A percentile compares a stretch with the other conserved stretches of the same genome.
Conservation (phyloP, 2,329 filamentous ascomycete species). For the Sordariomycetes sp. region DNA sequence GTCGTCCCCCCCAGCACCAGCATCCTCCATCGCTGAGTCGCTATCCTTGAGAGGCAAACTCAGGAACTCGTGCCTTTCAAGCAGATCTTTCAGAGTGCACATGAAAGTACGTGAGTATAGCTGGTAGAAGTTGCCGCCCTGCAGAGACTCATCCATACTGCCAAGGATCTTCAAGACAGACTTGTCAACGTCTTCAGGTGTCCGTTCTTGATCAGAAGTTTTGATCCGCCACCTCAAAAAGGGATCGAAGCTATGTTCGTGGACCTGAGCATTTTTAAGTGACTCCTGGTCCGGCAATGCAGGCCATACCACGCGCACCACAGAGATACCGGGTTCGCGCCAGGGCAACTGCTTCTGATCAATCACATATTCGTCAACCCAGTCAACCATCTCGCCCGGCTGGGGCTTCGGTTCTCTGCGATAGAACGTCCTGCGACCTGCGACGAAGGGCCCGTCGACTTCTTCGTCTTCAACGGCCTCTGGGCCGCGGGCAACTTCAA, state of each 20-base stretch:
- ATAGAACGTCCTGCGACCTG: too few species aligned
- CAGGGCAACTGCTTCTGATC: background rate
- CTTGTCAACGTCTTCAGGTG: background rate
- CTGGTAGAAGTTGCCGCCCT: background rate
- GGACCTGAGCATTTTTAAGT: background rate
- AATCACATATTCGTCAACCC: background rate
- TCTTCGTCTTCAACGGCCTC: too few species aligned
- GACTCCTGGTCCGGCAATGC: background rate
- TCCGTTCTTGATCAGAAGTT: background rate
- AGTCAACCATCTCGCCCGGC: background rate
- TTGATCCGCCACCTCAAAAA: slow-evolving; percentile 4
- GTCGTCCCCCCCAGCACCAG: too few species aligned
- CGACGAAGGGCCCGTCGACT: too few species aligned
- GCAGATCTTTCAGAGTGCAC: slow-evolving; percentile 1
- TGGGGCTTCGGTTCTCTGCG: background rate
- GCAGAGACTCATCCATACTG: background rate
- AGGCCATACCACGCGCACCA: background rate
- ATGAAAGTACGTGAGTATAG: background rate
- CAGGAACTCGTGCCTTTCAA: background rate
- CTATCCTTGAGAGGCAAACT: too few species aligned
- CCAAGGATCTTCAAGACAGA: slow-evolving; percentile 1
- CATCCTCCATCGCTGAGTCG: too few species aligned
- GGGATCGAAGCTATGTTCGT: background rate
- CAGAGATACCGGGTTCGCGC: too few species aligned
- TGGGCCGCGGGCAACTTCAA: too few species aligned